Conservation (phyloP, 2,329 filamentous ascomycete species). For the Ceratocystis lukuohia region DNA sequence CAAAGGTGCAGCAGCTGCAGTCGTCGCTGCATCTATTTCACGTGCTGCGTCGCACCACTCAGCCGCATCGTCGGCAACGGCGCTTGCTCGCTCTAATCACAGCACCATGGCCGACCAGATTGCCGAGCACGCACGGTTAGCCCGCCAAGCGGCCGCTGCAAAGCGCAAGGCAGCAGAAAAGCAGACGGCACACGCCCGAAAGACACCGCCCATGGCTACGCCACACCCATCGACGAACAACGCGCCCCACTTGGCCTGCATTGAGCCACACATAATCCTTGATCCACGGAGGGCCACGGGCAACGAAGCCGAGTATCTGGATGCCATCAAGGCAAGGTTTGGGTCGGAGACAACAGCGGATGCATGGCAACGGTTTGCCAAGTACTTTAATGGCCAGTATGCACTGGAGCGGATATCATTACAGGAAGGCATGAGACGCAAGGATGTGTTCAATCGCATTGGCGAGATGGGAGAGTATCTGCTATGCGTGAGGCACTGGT, state of each 20-base stretch:
- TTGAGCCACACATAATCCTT: conserved; percentile 55
- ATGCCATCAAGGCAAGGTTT: conserved; percentile 44
- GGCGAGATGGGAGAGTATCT: conserved; percentile 55
- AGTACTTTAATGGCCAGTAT: conserved; percentile 77
- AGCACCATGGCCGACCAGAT: conserved; percentile 40
- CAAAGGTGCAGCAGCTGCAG: conserved; percentile 21
- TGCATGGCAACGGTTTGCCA: conserved; percentile 60
- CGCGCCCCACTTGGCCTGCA: conserved; percentile 42
- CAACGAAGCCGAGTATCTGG: conserved; percentile 59
- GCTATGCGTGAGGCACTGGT: conserved; percentile 59
- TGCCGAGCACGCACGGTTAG: conserved; percentile 48
- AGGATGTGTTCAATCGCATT: conserved; percentile 58
- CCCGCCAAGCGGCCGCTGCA: conserved; percentile 43
- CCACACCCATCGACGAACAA: conserved; percentile 43
- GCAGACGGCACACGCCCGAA: conserved; percentile 41
- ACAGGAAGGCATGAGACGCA: conserved; percentile 76
- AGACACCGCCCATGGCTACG: conserved; percentile 36
- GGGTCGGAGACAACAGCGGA: conserved; percentile 40
- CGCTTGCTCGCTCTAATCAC: conserved; percentile 21
- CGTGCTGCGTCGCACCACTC: conserved; percentile 10
- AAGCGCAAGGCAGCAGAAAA: conserved; percentile 43
- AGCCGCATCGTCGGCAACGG: conserved; percentile 13
- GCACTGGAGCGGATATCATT: conserved; percentile 76
- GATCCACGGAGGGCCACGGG: conserved; percentile 68
- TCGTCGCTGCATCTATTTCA: conserved; percentile 16